Evolutionary conservation across 2,329 filamentous ascomycete species (phyloP).

Genomic region (Xylaria sp.): DNA sequence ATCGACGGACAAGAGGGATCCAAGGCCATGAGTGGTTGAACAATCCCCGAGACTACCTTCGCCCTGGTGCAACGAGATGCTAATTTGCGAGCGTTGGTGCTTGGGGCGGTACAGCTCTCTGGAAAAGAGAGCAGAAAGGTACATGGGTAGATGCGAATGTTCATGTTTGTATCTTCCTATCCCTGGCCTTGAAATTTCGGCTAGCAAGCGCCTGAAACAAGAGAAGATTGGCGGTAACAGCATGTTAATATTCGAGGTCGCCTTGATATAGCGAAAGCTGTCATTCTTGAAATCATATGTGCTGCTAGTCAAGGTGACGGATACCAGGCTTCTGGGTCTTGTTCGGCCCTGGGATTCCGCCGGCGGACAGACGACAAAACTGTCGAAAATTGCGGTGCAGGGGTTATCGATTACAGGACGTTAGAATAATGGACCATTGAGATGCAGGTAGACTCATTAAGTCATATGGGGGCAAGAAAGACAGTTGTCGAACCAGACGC

Average conservation of each 20-base stretch:
- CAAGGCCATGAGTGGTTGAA: neutral
- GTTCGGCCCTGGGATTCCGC: too few species aligned
- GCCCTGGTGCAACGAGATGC: neutral
- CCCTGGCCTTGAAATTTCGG: neutral
- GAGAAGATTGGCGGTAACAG: neutral
- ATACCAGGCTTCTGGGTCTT: too few species aligned
- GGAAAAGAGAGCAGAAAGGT: too few species aligned
- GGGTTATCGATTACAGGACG: too few species aligned
- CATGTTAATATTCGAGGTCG: too few species aligned
- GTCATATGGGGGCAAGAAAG: neutral
- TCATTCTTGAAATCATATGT: neutral
- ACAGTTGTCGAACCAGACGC: too few species aligned
- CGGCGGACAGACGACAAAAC: too few species aligned
- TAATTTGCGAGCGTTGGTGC: neutral
- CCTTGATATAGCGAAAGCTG: neutral
- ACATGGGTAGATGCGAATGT: neutral
- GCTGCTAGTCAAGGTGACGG: too few species aligned
- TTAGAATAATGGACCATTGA: too few species aligned
- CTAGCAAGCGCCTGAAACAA: neutral
- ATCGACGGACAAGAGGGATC: conserved; percentile 15
- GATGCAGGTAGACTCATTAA: too few species aligned
- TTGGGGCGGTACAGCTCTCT: too few species aligned
- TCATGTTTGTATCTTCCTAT: neutral
- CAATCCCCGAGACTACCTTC: neutral
- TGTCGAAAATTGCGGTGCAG: too few species aligned